phyloP scores from a whole-genome alignment of 768 basidiomycete genomes.

The Boletus tylopilopsis region DNA sequence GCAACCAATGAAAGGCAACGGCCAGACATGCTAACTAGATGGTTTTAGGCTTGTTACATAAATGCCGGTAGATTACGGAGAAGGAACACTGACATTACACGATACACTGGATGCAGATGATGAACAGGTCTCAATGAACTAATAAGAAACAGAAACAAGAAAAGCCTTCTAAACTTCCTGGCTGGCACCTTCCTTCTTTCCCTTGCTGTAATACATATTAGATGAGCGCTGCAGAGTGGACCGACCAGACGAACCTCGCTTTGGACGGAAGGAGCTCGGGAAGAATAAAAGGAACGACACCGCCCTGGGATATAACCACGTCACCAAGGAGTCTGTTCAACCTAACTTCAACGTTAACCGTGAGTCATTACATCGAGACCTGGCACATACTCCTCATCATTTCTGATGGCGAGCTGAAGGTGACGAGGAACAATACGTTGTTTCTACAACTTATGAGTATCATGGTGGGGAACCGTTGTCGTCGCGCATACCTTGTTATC shows the following conservation, averaged over 20 bases:
- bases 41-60: too few species aligned
- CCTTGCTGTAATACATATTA: conserved; percentile 26
- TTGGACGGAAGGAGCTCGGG: conserved; percentile 37
- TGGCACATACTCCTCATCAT: conserved; percentile 71
- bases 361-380: neutral
- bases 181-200: conserved; percentile 32
- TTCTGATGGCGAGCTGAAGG: conserved; percentile 87
- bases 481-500: conserved; percentile 29
- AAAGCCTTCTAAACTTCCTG: conserved; percentile 27
- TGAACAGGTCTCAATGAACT: conserved; percentile 26
- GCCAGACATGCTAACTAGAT: too few species aligned
- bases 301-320: conserved; percentile 89
- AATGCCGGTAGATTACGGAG: conserved; percentile 16
- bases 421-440: conserved; percentile 94
- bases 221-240: neutral
- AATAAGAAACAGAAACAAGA: conserved; percentile 15
- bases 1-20: too few species aligned
- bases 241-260: conserved; percentile 20
- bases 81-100: conserved; percentile 19
- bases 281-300: conserved; percentile 71
- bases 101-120: conserved; percentile 28
- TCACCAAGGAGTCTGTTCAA: conserved; percentile 78
- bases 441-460: conserved; percentile 43
- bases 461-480: neutral
- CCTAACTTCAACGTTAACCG: conserved; percentile 29